phyloP scores from a whole-genome alignment of 345 rosid species.

The Eutrema yunnanense region DNA sequence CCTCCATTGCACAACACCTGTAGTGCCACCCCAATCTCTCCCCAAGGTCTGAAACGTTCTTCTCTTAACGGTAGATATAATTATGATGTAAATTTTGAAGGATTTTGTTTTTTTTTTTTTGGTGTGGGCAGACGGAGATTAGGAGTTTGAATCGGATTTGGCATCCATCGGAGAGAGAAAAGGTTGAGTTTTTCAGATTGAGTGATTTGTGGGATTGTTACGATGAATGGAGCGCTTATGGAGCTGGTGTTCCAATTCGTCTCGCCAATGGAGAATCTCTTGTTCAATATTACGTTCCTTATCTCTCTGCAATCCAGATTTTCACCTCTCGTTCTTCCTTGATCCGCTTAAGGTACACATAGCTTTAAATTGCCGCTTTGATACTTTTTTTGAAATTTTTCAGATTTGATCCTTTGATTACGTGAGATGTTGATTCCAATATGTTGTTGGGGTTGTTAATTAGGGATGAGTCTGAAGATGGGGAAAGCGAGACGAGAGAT shows the following conservation, averaged over 20 bases:
- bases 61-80: background rate
- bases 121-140: constrained; percentile 51
- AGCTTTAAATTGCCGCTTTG: background rate
- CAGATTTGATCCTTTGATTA: background rate
- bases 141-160: constrained; percentile 78
- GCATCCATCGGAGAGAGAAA: constrained; percentile 94
- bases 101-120: background rate
- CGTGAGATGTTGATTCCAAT: background rate
- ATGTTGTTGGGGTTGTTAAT: background rate
- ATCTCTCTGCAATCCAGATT: constrained; percentile 94
- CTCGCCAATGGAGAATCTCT: constrained; percentile 65
- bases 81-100: background rate
- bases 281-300: constrained; percentile 95
- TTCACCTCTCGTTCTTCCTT: constrained; percentile 71
- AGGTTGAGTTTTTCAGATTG: constrained; percentile 75
- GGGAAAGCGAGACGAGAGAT: constrained; percentile 76
- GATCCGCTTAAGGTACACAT: constrained; percentile 57
- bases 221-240: constrained; percentile 99
- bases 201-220: constrained; percentile 83
- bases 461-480: constrained; percentile 79
- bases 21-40: constrained; percentile 70
- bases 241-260: constrained; percentile 89
- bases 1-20: constrained; percentile 78
- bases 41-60: constrained; percentile 52
- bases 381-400: background rate